A percentile compares a stretch with the other conserved stretches of the same genome.
Conservation (phyloP, 1,284 basidiomycete genomes). For the Boletus sp. region DNA sequence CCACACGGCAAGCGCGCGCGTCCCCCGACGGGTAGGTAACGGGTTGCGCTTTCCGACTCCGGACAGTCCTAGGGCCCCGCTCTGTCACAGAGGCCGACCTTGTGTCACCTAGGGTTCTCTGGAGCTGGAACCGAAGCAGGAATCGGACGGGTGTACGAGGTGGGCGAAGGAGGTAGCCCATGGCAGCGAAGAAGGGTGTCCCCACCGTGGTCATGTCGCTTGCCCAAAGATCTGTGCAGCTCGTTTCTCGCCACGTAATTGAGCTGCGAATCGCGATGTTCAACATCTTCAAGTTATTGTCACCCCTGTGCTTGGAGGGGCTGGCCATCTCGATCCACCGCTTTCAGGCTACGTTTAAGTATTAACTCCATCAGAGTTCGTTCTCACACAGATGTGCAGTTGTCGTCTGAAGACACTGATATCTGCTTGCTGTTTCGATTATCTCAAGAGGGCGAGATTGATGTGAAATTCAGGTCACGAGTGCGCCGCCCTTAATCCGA, state of each 20-base stretch:
- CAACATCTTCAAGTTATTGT: background rate
- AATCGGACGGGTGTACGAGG: too few species aligned
- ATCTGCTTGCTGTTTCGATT: background rate
- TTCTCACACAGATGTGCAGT: conserved; percentile 1
- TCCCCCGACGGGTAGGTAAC: too few species aligned
- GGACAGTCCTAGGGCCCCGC: too few species aligned
- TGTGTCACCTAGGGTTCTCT: background rate
- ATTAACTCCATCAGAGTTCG: conserved; percentile 8
- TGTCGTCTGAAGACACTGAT: background rate
- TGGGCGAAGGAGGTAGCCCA: background rate
- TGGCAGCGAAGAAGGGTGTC: background rate
- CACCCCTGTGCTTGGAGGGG: background rate
- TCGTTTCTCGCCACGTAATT: background rate
- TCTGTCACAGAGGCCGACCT: too few species aligned
- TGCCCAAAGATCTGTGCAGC: background rate
- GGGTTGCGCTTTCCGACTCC: too few species aligned
- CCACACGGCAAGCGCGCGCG: too few species aligned
- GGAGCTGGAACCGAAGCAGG: background rate
- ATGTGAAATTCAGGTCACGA: conserved; percentile 10
- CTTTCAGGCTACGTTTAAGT: conserved; percentile 9
- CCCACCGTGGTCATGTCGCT: background rate
- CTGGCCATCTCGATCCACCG: conserved; percentile 20
- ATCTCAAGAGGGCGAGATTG: conserved; percentile 2
- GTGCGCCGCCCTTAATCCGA: conserved; percentile 1
- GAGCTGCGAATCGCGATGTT: background rate